These are phyloP conservation scores for Colletotrichum lindemuthianum DNA, from an alignment of 2,329 filamentous ascomycete genomes.

Conservation along the genomic window DNA sequence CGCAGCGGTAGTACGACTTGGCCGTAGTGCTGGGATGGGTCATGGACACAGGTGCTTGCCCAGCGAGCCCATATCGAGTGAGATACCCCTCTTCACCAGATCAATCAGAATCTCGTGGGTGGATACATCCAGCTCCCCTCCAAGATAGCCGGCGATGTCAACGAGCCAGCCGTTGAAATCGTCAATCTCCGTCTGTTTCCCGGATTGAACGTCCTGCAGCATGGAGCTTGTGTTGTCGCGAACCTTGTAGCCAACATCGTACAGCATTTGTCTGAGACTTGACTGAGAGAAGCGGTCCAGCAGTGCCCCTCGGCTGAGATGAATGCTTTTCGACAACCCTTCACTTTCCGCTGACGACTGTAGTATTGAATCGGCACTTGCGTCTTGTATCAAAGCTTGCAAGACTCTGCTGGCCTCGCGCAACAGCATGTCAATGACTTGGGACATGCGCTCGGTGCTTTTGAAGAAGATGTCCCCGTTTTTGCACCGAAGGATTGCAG, in stretches of 20 bases:
- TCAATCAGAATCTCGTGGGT: conserved; percentile 54
- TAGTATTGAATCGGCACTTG: conserved; percentile 51
- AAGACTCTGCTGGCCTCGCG: conserved; percentile 81
- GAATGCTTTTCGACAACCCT: too few species aligned
- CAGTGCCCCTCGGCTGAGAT: conserved; percentile 31
- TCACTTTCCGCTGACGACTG: neutral
- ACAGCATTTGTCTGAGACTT: conserved; percentile 56
- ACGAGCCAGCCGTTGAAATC: conserved; percentile 71
- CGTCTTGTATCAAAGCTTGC: conserved; percentile 70
- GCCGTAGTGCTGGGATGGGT: neutral
- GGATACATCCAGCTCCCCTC: conserved; percentile 45
- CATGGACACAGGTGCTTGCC: conserved; percentile 39
- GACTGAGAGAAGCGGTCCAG: conserved; percentile 54
- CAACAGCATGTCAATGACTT: conserved; percentile 75
- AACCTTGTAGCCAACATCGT: conserved; percentile 59
- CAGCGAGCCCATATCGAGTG: conserved; percentile 49
- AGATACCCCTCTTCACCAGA: conserved; percentile 51
- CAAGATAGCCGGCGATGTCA: conserved; percentile 55
- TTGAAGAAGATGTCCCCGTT: conserved; percentile 82
- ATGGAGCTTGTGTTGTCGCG: conserved; percentile 68
- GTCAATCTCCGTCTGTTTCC: conserved; percentile 63
- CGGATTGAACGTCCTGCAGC: conserved; percentile 66
- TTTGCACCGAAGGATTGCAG: conserved; percentile 77
- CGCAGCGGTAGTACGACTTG: neutral
- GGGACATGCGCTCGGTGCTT: conserved; percentile 58